Evolutionary conservation across 257 asterid genomes (phyloP).

Genomic region (Ilex aquifolium): DNA sequence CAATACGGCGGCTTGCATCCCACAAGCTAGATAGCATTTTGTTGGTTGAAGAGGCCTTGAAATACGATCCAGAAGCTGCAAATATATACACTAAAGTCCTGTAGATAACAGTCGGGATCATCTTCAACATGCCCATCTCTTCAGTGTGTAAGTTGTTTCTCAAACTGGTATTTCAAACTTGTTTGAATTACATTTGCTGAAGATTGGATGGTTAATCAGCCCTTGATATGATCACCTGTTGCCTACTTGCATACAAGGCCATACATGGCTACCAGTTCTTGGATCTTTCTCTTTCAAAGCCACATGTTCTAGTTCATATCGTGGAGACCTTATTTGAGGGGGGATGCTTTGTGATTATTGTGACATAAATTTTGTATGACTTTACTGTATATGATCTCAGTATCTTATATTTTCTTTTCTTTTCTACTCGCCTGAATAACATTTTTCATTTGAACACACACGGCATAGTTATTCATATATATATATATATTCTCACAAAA

Average conservation of each 20-base stretch:
- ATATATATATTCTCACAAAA: too few species aligned
- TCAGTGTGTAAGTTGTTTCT: too few species aligned
- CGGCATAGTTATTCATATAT: too few species aligned
- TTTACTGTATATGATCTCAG: constrained; percentile 15
- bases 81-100: too few species aligned
- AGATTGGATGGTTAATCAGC: too few species aligned
- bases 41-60: constrained; percentile 3
- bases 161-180: too few species aligned
- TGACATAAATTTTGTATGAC: constrained; percentile 5
- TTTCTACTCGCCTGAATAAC: constrained; percentile 3
- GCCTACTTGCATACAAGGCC: too few species aligned
- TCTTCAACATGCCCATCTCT: too few species aligned
- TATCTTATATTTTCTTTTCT: background rate
- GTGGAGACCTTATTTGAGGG: background rate
- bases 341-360: constrained; percentile 3
- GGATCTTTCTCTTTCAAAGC: background rate
- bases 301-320: background rate
- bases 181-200: too few species aligned
- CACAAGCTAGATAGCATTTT: constrained; percentile 3
- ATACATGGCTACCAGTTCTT: too few species aligned
- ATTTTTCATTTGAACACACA: background rate
- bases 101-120: too few species aligned
- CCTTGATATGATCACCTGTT: too few species aligned
- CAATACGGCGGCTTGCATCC: constrained; percentile 26
- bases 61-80: constrained; percentile 14